A percentile compares a stretch with the other conserved stretches of the same genome.
These are phyloP conservation scores for Chlorella vulgaris DNA, from an alignment of 139 green algal genomes.

Conservation along the genomic window DNA sequence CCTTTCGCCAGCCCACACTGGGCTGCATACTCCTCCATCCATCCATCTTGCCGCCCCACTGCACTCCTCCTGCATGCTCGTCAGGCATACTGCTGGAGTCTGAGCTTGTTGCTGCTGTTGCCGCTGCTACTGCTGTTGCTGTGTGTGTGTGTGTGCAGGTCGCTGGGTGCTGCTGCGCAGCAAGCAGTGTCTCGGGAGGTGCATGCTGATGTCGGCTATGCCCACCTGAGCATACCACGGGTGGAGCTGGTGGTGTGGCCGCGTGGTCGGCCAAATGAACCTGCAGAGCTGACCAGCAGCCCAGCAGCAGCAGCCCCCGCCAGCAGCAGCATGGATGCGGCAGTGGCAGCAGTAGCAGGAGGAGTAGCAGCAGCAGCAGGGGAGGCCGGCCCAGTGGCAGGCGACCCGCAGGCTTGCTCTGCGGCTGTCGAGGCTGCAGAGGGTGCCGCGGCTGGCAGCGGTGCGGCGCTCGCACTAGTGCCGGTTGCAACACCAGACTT, in stretches of 20 bases:
- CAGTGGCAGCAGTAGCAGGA: neutral
- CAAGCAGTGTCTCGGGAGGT: slow-evolving; percentile 16
- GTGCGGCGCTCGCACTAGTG: neutral
- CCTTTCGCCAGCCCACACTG: too few relatives aligned
- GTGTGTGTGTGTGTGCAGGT: neutral
- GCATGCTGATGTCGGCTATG: slow-evolving; percentile 40
- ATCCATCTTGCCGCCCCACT: too few relatives aligned
- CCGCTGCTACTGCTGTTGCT: neutral
- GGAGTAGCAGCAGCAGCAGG: neutral
- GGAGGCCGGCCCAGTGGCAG: too few relatives aligned
- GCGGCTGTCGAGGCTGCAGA: neutral
- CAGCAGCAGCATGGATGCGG: neutral
- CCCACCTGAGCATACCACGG: slow-evolving; percentile 30
- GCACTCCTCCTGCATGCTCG: neutral
- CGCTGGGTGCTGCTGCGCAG: neutral
- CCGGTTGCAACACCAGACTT: too few relatives aligned
- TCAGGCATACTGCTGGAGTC: neutral
- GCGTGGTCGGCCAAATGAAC: neutral
- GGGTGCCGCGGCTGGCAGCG: neutral
- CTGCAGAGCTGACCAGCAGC: neutral
- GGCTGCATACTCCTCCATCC: too few relatives aligned
- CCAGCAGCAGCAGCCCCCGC: neutral
- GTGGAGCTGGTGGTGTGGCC: slow-evolving; percentile 46
- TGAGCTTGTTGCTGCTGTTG: neutral
- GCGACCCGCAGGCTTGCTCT: too few relatives aligned